Conservation (phyloP, 164 flowering plant genomes). For the Tetrastigma voinierianum region DNA sequence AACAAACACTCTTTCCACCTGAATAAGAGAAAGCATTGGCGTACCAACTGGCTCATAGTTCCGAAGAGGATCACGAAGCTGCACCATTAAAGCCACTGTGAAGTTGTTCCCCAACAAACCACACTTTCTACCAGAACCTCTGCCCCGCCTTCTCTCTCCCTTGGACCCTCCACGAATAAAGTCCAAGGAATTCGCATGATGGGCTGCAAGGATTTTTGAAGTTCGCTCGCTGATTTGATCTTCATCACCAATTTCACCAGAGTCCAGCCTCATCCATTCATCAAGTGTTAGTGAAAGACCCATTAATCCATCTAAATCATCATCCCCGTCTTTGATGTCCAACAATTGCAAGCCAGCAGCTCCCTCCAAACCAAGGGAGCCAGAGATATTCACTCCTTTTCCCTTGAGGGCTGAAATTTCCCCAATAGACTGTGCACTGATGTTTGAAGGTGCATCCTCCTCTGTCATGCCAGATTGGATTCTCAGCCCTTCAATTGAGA, state of each 20-base stretch:
- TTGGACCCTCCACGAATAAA: slow-evolving; percentile 43
- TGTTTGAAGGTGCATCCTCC: slow-evolving; percentile 78
- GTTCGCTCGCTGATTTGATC: slow-evolving; percentile 66
- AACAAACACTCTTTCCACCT: slow-evolving; percentile 82
- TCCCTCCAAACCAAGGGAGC: slow-evolving; percentile 75
- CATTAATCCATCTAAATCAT: slow-evolving; percentile 80
- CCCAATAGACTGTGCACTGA: slow-evolving; percentile 56
- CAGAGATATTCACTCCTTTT: slow-evolving; percentile 40
- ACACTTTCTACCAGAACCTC: slow-evolving; percentile 53
- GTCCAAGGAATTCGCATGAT: slow-evolving; percentile 65
- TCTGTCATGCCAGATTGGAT: slow-evolving; percentile 87
- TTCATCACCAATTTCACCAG: slow-evolving; percentile 75
- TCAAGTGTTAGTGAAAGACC: slow-evolving; percentile 83
- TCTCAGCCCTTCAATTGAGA: slow-evolving; percentile 89
- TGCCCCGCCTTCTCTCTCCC: slow-evolving; percentile 53
- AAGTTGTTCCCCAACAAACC: slow-evolving; percentile 89
- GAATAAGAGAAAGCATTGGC: slow-evolving; percentile 94
- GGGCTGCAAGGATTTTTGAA: slow-evolving; percentile 81
- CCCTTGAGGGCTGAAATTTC: slow-evolving; percentile 69
- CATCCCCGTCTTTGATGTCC: slow-evolving; percentile 61
- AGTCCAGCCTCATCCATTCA: slow-evolving; percentile 91
- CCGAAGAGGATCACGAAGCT: slow-evolving; percentile 90
- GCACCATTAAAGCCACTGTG: slow-evolving; percentile 90
- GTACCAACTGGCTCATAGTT: slow-evolving; percentile 92
- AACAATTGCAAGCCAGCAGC: slow-evolving; percentile 74